Evolutionary conservation across 2,329 filamentous ascomycete species (phyloP).

Genomic region (Ilyonectria destructans): DNA sequence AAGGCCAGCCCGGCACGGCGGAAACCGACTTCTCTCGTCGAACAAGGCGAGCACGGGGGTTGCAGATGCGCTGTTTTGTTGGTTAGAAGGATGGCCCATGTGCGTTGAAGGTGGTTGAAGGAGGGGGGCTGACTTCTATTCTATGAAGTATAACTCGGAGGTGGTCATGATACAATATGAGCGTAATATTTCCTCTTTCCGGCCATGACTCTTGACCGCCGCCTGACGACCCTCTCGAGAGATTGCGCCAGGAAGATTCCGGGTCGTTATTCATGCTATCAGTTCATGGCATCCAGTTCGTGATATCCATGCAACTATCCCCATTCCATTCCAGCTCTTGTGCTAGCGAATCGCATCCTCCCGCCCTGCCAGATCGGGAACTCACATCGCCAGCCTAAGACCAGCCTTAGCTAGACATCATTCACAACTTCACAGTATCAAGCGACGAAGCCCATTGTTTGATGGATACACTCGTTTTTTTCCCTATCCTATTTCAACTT

Average conservation of each 20-base stretch:
- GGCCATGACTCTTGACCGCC: neutral
- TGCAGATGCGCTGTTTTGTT: conserved; percentile 27
- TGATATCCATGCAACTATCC: neutral
- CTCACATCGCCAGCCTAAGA: neutral
- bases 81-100: neutral
- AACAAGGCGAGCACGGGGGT: conserved; percentile 42
- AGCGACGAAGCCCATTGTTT: neutral
- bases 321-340: neutral
- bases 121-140: neutral
- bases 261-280: neutral
- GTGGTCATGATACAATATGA: neutral
- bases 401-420: neutral
- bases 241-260: neutral
- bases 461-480: neutral
- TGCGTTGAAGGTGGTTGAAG: neutral
- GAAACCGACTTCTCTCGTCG: conserved; percentile 30
- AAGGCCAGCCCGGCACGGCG: neutral
- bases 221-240: neutral
- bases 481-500: neutral
- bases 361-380: conserved; percentile 12
- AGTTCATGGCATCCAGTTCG: neutral
- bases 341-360: conserved; percentile 1
- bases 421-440: neutral
- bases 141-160: neutral
- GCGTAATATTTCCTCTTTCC: neutral